Evolutionary conservation across 306 rosid genomes (phyloP).

Genomic region (Citrullus amarus): DNA sequence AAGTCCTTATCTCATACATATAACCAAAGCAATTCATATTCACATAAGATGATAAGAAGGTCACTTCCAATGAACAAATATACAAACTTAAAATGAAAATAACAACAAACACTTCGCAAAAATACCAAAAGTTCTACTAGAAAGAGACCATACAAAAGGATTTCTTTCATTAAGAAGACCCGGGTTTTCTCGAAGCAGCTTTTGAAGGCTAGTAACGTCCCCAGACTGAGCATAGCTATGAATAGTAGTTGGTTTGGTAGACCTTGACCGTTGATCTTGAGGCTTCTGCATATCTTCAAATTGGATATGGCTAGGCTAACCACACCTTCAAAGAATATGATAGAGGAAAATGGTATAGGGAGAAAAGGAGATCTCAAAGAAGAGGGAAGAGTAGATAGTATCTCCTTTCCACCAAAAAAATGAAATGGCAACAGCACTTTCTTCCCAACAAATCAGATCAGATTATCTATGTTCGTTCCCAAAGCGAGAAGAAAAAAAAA

Average conservation of each 20-base stretch:
- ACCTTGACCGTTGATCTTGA: slow-evolving; percentile 52
- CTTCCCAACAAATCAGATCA: background rate
- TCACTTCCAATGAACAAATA: background rate
- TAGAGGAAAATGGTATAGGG: background rate
- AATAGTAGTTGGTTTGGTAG: slow-evolving; percentile 60
- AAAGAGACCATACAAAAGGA: slow-evolving; percentile 54
- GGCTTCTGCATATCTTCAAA: slow-evolving; percentile 41
- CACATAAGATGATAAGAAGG: background rate
- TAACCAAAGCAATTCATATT: background rate
- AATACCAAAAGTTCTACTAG: background rate
- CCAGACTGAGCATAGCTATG: slow-evolving; percentile 71
- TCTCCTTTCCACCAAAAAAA: background rate
- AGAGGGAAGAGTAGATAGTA: background rate
- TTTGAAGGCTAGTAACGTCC: slow-evolving; percentile 56
- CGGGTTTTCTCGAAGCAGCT: slow-evolving; percentile 61
- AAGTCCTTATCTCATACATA: background rate
- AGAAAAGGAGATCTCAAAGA: background rate
- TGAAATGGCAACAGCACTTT: background rate
- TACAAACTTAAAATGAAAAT: background rate
- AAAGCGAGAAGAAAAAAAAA: too few species aligned
- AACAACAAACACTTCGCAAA: background rate
- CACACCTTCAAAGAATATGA: slow-evolving; percentile 6
- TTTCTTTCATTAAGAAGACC: slow-evolving; percentile 67
- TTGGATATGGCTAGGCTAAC: background rate
- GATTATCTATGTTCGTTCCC: background rate